These are phyloP conservation scores for Eutrema salsugineum DNA, from an alignment of 441 rosid genomes.

Conservation along the genomic window DNA sequence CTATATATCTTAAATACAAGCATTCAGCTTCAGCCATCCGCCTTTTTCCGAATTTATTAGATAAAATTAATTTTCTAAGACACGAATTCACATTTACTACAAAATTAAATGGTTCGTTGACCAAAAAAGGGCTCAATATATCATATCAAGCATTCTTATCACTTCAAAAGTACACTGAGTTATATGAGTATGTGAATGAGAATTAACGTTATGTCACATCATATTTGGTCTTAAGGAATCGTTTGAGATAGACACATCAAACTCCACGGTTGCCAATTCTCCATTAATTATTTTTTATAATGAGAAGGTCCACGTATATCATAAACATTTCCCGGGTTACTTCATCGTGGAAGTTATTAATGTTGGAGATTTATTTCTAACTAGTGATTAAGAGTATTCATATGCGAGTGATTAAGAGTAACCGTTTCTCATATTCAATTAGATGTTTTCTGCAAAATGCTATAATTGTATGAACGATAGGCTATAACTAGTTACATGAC, in stretches of 20 bases:
- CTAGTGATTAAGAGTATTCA: neutral
- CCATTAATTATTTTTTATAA: neutral
- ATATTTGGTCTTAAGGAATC: conserved; percentile 26
- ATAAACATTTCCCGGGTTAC: neutral
- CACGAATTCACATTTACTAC: neutral
- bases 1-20: neutral
- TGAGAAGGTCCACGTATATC: neutral
- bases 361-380: neutral
- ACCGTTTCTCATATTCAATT: neutral
- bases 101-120: conserved; percentile 9
- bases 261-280: conserved; percentile 22
- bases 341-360: neutral
- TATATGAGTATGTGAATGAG: conserved; percentile 8
- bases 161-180: conserved; percentile 3
- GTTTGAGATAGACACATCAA: conserved; percentile 25
- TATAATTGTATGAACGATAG: neutral
- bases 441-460: neutral
- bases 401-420: neutral
- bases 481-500: neutral
- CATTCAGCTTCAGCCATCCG: neutral
- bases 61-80: neutral
- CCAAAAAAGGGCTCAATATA: neutral
- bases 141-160: conserved; percentile 21
- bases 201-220: conserved; percentile 25
- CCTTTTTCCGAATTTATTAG: neutral